phyloP scores from a whole-genome alignment of 306 rosid species.

The Phaseolus lunatus region DNA sequence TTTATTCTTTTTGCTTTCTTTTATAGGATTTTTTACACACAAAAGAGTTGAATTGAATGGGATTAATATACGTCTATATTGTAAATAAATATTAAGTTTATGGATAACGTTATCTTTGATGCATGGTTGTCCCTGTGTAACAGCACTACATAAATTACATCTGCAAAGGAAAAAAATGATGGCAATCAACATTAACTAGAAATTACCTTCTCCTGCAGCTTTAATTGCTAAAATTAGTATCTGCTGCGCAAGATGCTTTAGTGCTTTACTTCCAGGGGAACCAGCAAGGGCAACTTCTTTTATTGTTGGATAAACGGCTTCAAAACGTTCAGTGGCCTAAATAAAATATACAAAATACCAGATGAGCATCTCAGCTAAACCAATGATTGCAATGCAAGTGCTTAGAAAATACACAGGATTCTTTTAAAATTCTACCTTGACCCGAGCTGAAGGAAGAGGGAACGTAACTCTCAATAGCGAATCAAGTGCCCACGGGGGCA shows the following conservation, averaged over 20 bases:
- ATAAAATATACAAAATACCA: constrained; percentile 31
- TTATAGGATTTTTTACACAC: no score
- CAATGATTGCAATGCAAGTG: background rate
- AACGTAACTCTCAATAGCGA: constrained; percentile 50
- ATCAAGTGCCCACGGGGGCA: constrained; percentile 58
- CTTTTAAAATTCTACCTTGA: constrained; percentile 48
- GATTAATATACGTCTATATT: no score
- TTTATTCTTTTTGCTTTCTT: no score
- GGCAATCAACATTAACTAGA: background rate
- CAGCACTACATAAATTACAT: background rate
- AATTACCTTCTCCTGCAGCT: constrained; percentile 59
- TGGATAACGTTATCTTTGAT: no score
- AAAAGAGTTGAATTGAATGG: no score
- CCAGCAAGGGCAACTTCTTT: constrained; percentile 62
- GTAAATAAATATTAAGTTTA: no score
- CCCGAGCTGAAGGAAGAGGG: constrained; percentile 54
- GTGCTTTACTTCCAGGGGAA: constrained; percentile 56
- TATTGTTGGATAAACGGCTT: constrained; percentile 54
- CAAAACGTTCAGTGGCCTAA: constrained; percentile 59
- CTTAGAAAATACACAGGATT: constrained; percentile 29
- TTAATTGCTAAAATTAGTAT: constrained; percentile 49
- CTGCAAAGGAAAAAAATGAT: background rate
- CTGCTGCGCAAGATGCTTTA: constrained; percentile 56
- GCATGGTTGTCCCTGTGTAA: no score
- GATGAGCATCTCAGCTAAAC: constrained; percentile 29